Conservation (phyloP, 2,329 filamentous ascomycete genomes). For the Dactylellina cionopaga region DNA sequence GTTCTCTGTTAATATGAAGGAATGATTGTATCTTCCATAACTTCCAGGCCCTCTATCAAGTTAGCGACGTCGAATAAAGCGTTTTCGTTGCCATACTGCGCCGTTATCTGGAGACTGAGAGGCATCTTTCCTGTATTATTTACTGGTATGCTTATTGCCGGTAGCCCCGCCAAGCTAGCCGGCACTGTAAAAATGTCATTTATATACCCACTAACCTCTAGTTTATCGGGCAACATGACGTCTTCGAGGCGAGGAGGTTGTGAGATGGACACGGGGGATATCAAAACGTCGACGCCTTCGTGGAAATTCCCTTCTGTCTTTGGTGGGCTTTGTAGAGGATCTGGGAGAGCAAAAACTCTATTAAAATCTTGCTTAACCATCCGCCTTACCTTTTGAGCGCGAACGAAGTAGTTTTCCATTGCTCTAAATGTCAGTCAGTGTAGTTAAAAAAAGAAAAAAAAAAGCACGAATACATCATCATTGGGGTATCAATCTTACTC, state of each 20-base stretch:
- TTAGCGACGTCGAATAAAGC: constrained; percentile 70
- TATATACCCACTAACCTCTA: constrained; percentile 79
- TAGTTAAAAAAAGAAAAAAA: not conserved
- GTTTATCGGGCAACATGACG: constrained; percentile 61
- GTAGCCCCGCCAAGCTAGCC: constrained; percentile 88
- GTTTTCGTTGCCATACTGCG: constrained; percentile 81
- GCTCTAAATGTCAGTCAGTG: constrained; percentile 62
- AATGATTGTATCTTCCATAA: no score
- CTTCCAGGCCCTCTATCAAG: constrained; percentile 59
- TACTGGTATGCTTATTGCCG: constrained; percentile 84
- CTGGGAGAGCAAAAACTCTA: constrained; percentile 74
- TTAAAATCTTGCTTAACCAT: constrained; percentile 90
- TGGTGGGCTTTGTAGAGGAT: constrained; percentile 70
- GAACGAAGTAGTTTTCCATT: constrained; percentile 95
- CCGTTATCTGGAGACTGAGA: constrained; percentile 78
- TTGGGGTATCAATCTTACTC: constrained; percentile 60
- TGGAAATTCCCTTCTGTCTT: constrained; percentile 67
- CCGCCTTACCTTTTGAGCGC: constrained; percentile 86
- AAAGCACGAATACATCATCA: not conserved
- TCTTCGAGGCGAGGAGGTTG: constrained; percentile 73
- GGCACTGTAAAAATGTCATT: constrained; percentile 97
- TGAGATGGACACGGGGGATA: constrained; percentile 87
- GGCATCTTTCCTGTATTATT: constrained; percentile 59
- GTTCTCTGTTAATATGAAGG: no score
- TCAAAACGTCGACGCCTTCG: constrained; percentile 79